Base-by-base conservation (phyloP, 331 rosid genomes). In the Quercus phellos region DNA sequence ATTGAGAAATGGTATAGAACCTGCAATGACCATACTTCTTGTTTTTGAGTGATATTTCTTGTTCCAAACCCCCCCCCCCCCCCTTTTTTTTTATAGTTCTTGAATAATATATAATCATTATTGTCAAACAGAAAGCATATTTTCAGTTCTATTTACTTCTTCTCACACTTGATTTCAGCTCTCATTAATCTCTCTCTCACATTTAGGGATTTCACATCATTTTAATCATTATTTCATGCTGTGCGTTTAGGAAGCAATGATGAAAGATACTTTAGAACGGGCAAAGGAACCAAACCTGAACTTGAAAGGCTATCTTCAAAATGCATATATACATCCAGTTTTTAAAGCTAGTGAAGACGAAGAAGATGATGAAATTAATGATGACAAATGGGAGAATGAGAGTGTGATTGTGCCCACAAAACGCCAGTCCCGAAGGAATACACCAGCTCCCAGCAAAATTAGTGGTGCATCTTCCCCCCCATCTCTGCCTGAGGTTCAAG, bases 261-360 rank as follows among this genome's bases (percentile, higher is more conserved):
- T 84, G 94, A 93, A 93, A 70, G 98, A 93, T 80, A 93, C 97
- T 13, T 73, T 93, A 75, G 98, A 93, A 80, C 81, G 78, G 24
- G 98, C 90, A 7, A 91, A 80, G 68, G 98, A 93, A 34, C 98
- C 98, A 17, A 70, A 87, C 85, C 81, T 93, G 77, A 89, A 93
- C 80, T 54, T 93, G 85, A 93, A 91, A 80, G 92, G 90, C 19
- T 93, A 81, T 80, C 91, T 93, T 54, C 93, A 89, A 73, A 78
- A 46, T 11, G 88, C 97, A 58, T 93, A 93, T 53, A 21, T 68
- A 22, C 98, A 91, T 86, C 98, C 98, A 46, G 84, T 91, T 83
- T 87, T 93, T n/a, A 87, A 87, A 76, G 93, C 77, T n/a, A 74
- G 89, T 34, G 85, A 85, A 12, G 87, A 70, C 0, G 91, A 88